A percentile compares a stretch with the other conserved stretches of the same genome.
Conservation (phyloP, 768 basidiomycete genomes). For the Pulveroboletus sp. region DNA sequence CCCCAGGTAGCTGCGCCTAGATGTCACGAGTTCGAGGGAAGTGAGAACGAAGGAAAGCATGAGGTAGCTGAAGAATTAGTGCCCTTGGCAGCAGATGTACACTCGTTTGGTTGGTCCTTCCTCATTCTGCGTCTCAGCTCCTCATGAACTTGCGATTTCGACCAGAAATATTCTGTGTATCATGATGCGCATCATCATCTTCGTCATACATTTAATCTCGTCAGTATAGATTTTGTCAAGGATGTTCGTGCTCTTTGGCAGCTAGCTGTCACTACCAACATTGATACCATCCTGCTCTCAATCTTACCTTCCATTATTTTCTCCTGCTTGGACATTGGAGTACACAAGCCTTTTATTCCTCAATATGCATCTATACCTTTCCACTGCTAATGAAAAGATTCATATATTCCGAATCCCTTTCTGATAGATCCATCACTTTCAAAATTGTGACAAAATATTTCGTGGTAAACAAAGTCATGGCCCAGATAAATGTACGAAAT, state of each 20-base stretch:
- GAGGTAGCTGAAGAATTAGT: constrained; percentile 15
- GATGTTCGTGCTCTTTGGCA: constrained; percentile 11
- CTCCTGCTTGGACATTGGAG: constrained; percentile 19
- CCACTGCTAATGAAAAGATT: constrained; percentile 23
- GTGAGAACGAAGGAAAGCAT: constrained; percentile 10
- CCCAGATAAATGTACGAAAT: neutral
- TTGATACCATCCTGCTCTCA: constrained; percentile 10
- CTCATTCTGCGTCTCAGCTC: constrained; percentile 1
- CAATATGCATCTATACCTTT: constrained; percentile 25
- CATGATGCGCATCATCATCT: constrained; percentile 17
- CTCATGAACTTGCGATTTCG: constrained; percentile 10
- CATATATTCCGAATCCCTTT: constrained; percentile 6
- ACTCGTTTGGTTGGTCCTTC: constrained; percentile 25
- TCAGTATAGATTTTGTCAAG: constrained; percentile 24
- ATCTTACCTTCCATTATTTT: neutral
- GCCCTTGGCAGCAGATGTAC: constrained; percentile 20
- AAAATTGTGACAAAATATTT: neutral
- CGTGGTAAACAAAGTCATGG: neutral
- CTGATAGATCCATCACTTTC: neutral
- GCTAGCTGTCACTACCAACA: constrained; percentile 16
- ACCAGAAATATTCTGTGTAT: constrained; percentile 11
- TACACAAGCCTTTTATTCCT: constrained; percentile 23
- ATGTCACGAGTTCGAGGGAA: constrained; percentile 11
- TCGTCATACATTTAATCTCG: too few relatives aligned
- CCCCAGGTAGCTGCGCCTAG: constrained; percentile 21